phyloP scores from a whole-genome alignment of 73 alveolate genomes.

The Paramecium caudatum region DNA sequence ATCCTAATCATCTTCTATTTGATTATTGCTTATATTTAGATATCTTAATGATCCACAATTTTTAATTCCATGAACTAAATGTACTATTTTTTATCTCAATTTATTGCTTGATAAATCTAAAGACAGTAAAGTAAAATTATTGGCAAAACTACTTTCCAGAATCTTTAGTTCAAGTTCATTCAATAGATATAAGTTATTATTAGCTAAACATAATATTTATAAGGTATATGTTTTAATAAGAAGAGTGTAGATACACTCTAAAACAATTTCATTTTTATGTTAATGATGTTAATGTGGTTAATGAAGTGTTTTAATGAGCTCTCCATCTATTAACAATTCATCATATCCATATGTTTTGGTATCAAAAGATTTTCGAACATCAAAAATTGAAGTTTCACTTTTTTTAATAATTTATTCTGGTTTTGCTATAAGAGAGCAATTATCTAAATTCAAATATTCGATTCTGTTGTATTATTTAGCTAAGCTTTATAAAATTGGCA shows the following conservation, averaged over 20 bases:
- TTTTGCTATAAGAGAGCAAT: neutral
- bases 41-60: conserved; percentile 7
- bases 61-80: neutral
- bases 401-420: neutral
- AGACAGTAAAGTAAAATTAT: neutral
- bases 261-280: neutral
- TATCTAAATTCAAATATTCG: conserved; percentile 28
- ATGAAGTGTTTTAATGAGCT: neutral
- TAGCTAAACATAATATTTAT: conserved; percentile 3
- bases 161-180: neutral
- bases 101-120: conserved; percentile 12
- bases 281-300: neutral
- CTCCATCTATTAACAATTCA: neutral
- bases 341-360: neutral
- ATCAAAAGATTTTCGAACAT: neutral
- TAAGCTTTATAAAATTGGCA: neutral
- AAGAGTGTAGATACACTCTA: neutral
- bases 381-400: neutral
- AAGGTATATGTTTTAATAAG: neutral
- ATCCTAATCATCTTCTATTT: neutral
- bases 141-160: neutral
- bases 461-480: neutral
- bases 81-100: neutral
- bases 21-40: neutral
- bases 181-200: neutral